Percentiles rank a stretch among this genome's conserved stretches.
Evolutionary conservation across 768 basidiomycete species (phyloP).

Genomic region (Termitomyces sp.): DNA sequence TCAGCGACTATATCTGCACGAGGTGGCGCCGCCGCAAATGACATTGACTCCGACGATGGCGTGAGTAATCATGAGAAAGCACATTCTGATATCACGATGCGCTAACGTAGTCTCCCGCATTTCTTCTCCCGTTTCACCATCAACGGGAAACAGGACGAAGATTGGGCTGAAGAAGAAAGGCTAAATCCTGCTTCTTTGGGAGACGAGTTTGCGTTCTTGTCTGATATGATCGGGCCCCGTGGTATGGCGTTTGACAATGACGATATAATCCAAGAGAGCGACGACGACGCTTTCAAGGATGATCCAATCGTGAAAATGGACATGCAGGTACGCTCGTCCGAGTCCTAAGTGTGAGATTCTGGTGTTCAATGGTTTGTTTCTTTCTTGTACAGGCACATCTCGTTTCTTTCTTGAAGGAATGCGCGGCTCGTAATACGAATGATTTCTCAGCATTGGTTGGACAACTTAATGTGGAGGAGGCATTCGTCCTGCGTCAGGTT

Average conservation of each 20-base stretch:
- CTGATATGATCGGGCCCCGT: slow-evolving; percentile 74
- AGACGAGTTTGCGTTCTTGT: slow-evolving; percentile 80
- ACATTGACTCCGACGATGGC: slow-evolving; percentile 74
- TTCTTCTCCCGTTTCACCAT: background rate
- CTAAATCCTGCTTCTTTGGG: slow-evolving; percentile 51
- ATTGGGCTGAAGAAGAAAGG: slow-evolving; percentile 91
- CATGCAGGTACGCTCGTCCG: slow-evolving; percentile 43
- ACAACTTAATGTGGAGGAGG: slow-evolving; percentile 68
- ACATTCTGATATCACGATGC: background rate
- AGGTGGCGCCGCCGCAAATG: slow-evolving; percentile 33
- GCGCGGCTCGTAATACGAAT: slow-evolving; percentile 53
- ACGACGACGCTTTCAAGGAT: slow-evolving; percentile 83
- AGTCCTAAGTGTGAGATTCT: background rate
- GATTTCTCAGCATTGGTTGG: slow-evolving; percentile 60
- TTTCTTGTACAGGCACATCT: slow-evolving; percentile 50
- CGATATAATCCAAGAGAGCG: slow-evolving; percentile 63
- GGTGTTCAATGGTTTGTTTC: background rate
- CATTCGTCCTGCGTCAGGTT: slow-evolving; percentile 52
- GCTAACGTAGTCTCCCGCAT: background rate
- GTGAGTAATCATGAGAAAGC: slow-evolving; percentile 31
- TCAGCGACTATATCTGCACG: slow-evolving; percentile 57
- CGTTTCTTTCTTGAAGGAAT: slow-evolving; percentile 64
- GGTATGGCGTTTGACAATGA: slow-evolving; percentile 75
- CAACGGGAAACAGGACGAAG: slow-evolving; percentile 54
- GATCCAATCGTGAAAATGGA: slow-evolving; percentile 89